Evolutionary conservation across 805 yeast genomes (phyloP), one percentile per base, ranked within the genome.

Genomic region (Candida boleticola): DNA sequence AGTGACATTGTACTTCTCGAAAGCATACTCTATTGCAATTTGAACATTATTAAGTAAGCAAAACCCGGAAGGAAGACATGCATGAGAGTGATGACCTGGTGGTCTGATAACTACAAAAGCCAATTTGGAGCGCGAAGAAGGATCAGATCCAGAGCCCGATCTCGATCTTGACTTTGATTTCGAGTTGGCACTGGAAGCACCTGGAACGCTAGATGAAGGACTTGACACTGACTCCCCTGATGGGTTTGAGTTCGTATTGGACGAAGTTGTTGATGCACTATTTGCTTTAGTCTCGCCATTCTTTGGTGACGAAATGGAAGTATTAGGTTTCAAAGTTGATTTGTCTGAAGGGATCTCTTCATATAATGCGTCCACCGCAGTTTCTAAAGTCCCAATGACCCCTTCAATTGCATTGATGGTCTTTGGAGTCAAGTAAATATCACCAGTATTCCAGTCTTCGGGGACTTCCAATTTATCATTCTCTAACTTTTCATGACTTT

Each of bases 61-160:
- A 56, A 87, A 87, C 2, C 96, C 96, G 19, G 89, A 81, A 0
- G 95, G 95, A n/a, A 79, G 74, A 43, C 84, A 80, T 0, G 89
- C 83, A 53, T 85, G 93, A 19, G 89, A 82, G 60, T 87, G 96
- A 57, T 87, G 95, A 3, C 96, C 96, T 1, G 95, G 93, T 1
- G 93, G 93, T 38, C 93, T 68, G 32, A 85, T 76, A 1, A 81
- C 80, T 0, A 82, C 82, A 62, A 85, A 85, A 1, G 83, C 82
- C 13, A 69, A 54, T 41, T 69, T 53, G 42, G 68, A 66, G 54
- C 63, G 31, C 10, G 37, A 33, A 14, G 32, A 13, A 13, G n/a
- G 11, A 17, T 31, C 35, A 16, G 36, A 53, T 53, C 53, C 4
- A 45, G 54, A 31, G 22, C 35, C 18, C 11, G 22, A 17, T 31